Evolutionary conservation across 2,329 filamentous ascomycete genomes (phyloP).

Genomic region (Fusarium nodosum): DNA sequence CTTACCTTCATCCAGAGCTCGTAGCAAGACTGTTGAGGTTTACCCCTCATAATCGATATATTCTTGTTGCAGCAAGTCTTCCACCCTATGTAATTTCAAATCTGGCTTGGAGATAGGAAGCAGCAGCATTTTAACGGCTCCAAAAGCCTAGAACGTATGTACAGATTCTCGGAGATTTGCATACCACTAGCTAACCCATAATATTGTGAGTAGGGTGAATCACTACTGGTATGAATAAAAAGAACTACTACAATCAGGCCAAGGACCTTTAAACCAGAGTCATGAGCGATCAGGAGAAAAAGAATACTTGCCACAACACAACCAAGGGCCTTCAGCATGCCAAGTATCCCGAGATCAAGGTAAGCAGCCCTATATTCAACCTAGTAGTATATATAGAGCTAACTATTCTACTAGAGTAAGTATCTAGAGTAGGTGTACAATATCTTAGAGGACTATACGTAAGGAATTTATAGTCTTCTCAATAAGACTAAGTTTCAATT

Average conservation of each 20-base stretch:
- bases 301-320: slow-evolving; percentile 17
- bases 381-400: neutral
- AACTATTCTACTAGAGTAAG: neutral
- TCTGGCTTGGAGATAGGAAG: slow-evolving; percentile 6
- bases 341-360: slow-evolving; percentile 11
- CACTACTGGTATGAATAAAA: slow-evolving; percentile 18
- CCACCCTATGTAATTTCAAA: neutral
- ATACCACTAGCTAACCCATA: neutral
- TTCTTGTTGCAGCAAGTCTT: slow-evolving; percentile 14
- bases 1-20: neutral
- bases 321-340: slow-evolving; percentile 5
- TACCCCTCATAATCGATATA: slow-evolving; percentile 8
- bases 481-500: neutral
- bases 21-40: slow-evolving; percentile 16
- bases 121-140: slow-evolving; percentile 20
- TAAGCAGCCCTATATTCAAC: neutral
- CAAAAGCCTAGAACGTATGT: slow-evolving; percentile 13
- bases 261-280: slow-evolving; percentile 12
- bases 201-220: neutral
- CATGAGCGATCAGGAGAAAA: slow-evolving; percentile 16
- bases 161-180: neutral
- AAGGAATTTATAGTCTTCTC: slow-evolving; percentile 11
- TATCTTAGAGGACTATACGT: slow-evolving; percentile 11
- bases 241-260: slow-evolving; percentile 8
- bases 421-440: slow-evolving; percentile 10